Conservation (phyloP, 129 eudicot genomes). For the Dittrichia graveolens region DNA sequence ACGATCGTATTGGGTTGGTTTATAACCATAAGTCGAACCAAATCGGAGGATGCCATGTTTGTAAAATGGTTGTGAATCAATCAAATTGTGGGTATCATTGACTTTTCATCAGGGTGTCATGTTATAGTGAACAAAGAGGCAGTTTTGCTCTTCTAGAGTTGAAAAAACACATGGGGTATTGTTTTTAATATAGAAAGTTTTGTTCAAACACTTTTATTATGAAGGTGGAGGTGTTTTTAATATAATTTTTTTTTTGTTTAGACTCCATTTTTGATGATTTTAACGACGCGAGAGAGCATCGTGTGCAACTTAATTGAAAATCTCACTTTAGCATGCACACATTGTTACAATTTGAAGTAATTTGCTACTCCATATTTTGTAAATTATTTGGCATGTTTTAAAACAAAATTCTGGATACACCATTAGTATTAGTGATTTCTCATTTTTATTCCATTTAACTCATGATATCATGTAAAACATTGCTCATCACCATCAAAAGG, state of each 20-base stretch:
- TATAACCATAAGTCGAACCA: slow-evolving; percentile 30
- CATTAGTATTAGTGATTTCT: no score
- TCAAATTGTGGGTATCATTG: slow-evolving; percentile 21
- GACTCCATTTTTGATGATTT: background rate
- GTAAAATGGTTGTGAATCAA: slow-evolving; percentile 21
- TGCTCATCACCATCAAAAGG: no score
- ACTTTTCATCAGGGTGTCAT: slow-evolving; percentile 14
- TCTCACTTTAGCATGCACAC: no score
- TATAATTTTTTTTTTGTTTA: background rate
- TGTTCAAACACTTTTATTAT: slow-evolving; percentile 14
- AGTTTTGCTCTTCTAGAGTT: background rate
- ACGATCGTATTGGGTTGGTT: slow-evolving; percentile 97
- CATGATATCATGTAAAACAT: no score
- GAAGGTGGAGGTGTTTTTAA: background rate
- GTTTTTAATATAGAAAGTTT: slow-evolving; percentile 9
- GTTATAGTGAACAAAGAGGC: background rate
- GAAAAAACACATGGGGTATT: background rate
- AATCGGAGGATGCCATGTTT: slow-evolving; percentile 22
- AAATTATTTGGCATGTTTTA: no score
- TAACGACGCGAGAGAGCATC: background rate
- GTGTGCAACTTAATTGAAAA: no score
- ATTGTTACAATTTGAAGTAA: no score
- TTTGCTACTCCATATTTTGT: no score
- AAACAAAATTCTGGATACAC: no score
- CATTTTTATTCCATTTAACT: no score